phyloP scores from a whole-genome alignment of 164 flowering plant species.

The Piper betle region DNA sequence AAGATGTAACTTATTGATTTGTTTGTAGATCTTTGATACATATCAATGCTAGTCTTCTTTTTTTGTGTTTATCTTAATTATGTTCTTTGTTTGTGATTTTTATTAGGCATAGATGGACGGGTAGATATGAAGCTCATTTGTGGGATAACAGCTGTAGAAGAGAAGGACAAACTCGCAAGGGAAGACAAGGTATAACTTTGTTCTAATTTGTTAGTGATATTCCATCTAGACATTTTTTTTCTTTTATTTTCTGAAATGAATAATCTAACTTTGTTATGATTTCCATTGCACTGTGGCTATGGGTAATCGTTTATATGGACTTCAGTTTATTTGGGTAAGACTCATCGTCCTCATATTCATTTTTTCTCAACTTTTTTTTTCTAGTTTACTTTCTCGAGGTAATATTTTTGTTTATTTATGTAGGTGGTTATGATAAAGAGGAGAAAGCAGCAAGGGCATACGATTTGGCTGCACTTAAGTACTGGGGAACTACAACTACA shows the following conservation, averaged over 20 bases:
- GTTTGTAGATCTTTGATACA: no score
- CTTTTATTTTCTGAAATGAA: not conserved
- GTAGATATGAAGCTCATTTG: constrained; percentile 93
- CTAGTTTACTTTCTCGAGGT: not conserved
- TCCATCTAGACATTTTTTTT: no score
- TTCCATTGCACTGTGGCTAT: not conserved
- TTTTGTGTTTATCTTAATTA: no score
- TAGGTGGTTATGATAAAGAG: constrained; percentile 97
- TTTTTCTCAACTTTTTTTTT: no score
- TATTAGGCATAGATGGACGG: constrained; percentile 95
- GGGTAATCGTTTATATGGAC: constrained; percentile 4
- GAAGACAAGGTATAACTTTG: constrained; percentile 67
- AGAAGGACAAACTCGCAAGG: constrained; percentile 94
- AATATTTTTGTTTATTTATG: not conserved
- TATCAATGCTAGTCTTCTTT: no score
- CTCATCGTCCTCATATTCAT: not conserved
- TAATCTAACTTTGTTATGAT: not conserved
- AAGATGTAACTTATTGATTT: no score
- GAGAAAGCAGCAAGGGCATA: constrained; percentile 94
- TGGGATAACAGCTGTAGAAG: constrained; percentile 98
- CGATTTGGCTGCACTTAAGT: constrained; percentile 91
- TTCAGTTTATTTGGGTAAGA: constrained; percentile 86
- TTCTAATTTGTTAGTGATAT: not conserved
- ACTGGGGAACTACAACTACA: constrained; percentile 91
- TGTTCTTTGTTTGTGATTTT: not conserved